These are phyloP conservation scores for Antrodiella citrinella DNA, from an alignment of 768 basidiomycete species.

Conservation along the genomic window DNA sequence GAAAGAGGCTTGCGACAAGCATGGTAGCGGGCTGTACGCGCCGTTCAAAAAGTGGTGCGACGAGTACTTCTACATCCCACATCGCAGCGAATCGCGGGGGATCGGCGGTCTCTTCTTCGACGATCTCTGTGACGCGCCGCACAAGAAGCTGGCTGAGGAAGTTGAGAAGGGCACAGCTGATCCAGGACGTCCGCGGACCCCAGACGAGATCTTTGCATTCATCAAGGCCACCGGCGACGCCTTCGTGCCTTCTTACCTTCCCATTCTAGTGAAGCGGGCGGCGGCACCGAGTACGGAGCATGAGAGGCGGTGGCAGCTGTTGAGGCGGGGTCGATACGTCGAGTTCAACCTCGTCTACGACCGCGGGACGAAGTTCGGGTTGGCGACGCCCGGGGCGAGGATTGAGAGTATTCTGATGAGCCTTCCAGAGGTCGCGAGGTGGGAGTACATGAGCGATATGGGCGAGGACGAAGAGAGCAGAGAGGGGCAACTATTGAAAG, in stretches of 20 bases:
- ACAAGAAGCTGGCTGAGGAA: conserved; percentile 46
- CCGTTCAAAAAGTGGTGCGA: conserved; percentile 95
- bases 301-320: conserved; percentile 85
- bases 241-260: conserved; percentile 86
- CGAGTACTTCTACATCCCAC: conserved; percentile 91
- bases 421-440: conserved; percentile 56
- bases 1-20: conserved; percentile 66
- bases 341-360: conserved; percentile 79
- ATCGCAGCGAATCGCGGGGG: conserved; percentile 80
- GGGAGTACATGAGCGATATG: conserved; percentile 60
- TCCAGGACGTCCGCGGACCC: conserved; percentile 41
- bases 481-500: conserved; percentile 44
- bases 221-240: conserved; percentile 65
- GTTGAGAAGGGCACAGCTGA: conserved; percentile 12
- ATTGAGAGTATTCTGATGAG: conserved; percentile 62
- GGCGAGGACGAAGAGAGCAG: conserved; percentile 37
- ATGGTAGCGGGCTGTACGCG: conserved; percentile 61
- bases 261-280: conserved; percentile 62
- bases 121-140: conserved; percentile 66
- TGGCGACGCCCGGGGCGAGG: conserved; percentile 49
- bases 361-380: conserved; percentile 60
- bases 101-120: conserved; percentile 97
- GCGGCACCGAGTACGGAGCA: conserved; percentile 49
- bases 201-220: conserved; percentile 71
- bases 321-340: conserved; percentile 88